phyloP scores from a whole-genome alignment of 768 basidiomycete species.

The Tremella yokohamensis region DNA sequence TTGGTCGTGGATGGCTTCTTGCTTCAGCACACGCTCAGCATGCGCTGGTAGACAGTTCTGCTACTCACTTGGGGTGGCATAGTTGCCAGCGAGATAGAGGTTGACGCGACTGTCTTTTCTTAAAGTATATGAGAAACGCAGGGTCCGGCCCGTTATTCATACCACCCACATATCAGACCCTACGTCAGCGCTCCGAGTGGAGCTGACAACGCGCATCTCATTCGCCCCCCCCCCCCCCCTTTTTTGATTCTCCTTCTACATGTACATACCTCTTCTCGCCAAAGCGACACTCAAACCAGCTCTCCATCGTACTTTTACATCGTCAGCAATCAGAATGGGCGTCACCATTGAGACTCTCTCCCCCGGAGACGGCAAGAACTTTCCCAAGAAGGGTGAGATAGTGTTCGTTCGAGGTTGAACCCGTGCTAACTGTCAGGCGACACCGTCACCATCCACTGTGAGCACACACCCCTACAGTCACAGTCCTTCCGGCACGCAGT shows the following conservation, averaged over 20 bases:
- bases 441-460: conserved; percentile 1
- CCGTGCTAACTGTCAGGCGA: not conserved
- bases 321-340: conserved; percentile 48
- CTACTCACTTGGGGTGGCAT: too few relatives aligned
- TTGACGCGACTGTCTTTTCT: too few relatives aligned
- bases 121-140: too few relatives aligned
- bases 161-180: not conserved
- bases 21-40: too few relatives aligned
- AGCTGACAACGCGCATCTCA: too few relatives aligned
- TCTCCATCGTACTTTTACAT: conserved; percentile 25
- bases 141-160: too few relatives aligned
- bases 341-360: conserved; percentile 46
- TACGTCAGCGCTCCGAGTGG: too few relatives aligned
- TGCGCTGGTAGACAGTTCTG: too few relatives aligned
- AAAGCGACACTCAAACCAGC: conserved; percentile 5
- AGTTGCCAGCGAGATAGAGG: too few relatives aligned
- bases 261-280: conserved; percentile 24
- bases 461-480: not conserved
- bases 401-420: conserved; percentile 23
- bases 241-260: conserved; percentile 10
- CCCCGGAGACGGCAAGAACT: conserved; percentile 49
- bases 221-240: too few relatives aligned
- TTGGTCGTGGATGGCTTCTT: too few relatives aligned
- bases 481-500: not conserved
- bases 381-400: conserved; percentile 49